A percentile compares a stretch with the other conserved stretches of the same genome.
These are phyloP conservation scores for Lolium multiflorum DNA, from an alignment of 176 grass and related monocot genomes.

Conservation along the genomic window DNA sequence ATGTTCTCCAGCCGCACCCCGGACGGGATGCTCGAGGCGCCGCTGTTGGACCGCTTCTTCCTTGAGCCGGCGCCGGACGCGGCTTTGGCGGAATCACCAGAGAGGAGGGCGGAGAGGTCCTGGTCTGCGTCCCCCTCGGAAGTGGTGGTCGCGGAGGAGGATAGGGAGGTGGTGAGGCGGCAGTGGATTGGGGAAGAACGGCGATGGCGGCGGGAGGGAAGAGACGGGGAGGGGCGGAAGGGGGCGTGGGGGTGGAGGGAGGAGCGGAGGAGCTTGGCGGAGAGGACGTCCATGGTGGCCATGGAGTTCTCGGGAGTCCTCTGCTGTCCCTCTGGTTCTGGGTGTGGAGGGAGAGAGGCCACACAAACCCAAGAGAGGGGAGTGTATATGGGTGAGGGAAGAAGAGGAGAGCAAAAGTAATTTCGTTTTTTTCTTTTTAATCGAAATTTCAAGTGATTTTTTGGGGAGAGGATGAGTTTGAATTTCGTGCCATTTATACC, in stretches of 20 bases:
- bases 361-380: slow-evolving; percentile 7
- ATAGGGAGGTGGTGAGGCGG: slow-evolving; percentile 52
- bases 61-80: slow-evolving; percentile 34
- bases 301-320: slow-evolving; percentile 35
- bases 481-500: not conserved
- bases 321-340: slow-evolving; percentile 16
- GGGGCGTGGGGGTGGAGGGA: slow-evolving; percentile 43
- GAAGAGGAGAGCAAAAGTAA: slow-evolving; percentile 6
- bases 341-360: slow-evolving; percentile 50
- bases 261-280: slow-evolving; percentile 59
- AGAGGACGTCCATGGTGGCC: slow-evolving; percentile 70
- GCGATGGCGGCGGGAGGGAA: slow-evolving; percentile 39
- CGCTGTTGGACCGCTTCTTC: slow-evolving; percentile 72
- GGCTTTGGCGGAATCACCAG: slow-evolving; percentile 10
- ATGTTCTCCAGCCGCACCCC: slow-evolving; percentile 85
- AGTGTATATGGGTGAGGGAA: slow-evolving; percentile 24
- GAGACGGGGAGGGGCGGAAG: not conserved
- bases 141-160: slow-evolving; percentile 39
- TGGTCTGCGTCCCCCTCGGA: not conserved
- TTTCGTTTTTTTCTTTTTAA: not conserved
- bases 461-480: not conserved
- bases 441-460: not conserved
- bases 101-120: slow-evolving; percentile 65
- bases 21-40: slow-evolving; percentile 87
- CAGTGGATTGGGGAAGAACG: slow-evolving; percentile 35